Base-by-base conservation (phyloP, 441 rosid genomes). In the Sinapis alba region DNA sequence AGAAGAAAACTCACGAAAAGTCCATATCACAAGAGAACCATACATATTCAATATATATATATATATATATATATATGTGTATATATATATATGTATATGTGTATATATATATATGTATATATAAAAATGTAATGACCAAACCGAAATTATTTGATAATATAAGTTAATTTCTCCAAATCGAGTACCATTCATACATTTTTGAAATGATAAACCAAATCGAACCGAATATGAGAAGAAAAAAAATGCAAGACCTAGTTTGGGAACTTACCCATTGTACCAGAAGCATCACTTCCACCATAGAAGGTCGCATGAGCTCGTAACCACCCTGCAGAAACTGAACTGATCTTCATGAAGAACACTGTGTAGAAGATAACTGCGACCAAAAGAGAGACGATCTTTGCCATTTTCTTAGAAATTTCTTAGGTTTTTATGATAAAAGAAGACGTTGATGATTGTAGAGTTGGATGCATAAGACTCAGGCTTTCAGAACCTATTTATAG, bases 281-380 rank as follows among this genome's bases (percentile, higher is more conserved):
- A 28, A 60, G 43, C 65, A 60, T 60, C 65, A 60, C 65, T 60
- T 30, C 43, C 65, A 11, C 65, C 43, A 60, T 60, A 60, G 65
- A 60, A 60, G 20, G 63, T 59, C 43, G 65, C 43, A 60, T 60
- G 65, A 60, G 65, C 65, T 60, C 9, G 43, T 5, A 30, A 10
- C 65, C 65, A 60, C 3, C 63, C 63, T 27, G 63, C 86, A 5
- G 88, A 82, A 53, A 81, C 87, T n/a, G 51, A 41, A 0, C 63
- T 30, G 24, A 7, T 16, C 10, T 56, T 53, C 24, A 69, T 24
- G 63, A 75, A 68, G 20, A 81, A 21, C 18, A 82, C 38, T 38
- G 36, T 58, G 54, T 16, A 58, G 74, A 71, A 45, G 67, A 71
- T 51, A 5, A 82, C 8, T 18, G 64, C 15, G 15, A 32, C 24